These are phyloP conservation scores for Starmerella bombi DNA, from an alignment of 805 yeast species.

Conservation along the genomic window DNA sequence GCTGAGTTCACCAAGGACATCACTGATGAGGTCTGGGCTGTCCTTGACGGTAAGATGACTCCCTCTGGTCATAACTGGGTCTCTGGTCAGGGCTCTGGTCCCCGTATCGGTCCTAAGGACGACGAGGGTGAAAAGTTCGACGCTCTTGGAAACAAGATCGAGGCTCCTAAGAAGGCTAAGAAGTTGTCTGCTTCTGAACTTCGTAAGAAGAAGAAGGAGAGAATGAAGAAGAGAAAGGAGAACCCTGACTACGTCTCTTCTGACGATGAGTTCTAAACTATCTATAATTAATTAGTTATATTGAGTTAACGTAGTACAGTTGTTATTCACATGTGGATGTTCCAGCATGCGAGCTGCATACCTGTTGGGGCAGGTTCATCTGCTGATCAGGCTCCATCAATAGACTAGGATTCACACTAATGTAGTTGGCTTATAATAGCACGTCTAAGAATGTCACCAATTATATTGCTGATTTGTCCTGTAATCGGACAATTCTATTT, in stretches of 20 bases:
- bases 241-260: constrained; percentile 99
- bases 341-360: too few species aligned
- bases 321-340: too few species aligned
- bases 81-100: constrained; percentile 99
- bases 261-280: constrained; percentile 64
- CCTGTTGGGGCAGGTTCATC: too few species aligned
- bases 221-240: constrained; percentile 99
- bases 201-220: constrained; percentile 99
- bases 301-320: background rate
- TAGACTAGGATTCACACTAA: too few species aligned
- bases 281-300: too few species aligned
- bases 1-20: constrained; percentile 99
- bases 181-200: constrained; percentile 97
- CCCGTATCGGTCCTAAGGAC: constrained; percentile 95
- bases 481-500: too few species aligned
- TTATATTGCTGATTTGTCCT: too few species aligned
- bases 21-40: constrained; percentile 99
- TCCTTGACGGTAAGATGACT: constrained; percentile 92
- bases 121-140: constrained; percentile 97
- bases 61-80: constrained; percentile 99
- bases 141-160: constrained; percentile 99
- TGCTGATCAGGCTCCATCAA: too few species aligned
- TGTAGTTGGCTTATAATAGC: too few species aligned
- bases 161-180: constrained; percentile 87
- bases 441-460: too few species aligned